Percentiles rank a stretch among this genome's conserved stretches.
Conservation (phyloP, 208 protist species). For the Trypanosomatidae sp. region DNA sequence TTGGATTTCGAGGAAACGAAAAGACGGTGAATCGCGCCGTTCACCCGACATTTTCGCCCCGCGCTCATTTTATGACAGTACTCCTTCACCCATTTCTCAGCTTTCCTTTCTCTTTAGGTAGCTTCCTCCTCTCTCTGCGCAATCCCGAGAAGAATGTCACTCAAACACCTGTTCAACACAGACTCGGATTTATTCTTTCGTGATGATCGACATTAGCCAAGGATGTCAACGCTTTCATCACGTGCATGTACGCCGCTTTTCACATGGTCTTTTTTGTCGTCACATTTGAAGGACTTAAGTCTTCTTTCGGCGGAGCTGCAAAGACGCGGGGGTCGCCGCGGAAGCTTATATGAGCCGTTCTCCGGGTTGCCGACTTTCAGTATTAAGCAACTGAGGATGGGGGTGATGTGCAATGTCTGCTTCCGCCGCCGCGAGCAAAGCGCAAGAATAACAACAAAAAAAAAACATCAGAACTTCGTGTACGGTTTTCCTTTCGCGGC, state of each 20-base stretch:
- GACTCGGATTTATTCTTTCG: background rate
- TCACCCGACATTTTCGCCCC: background rate
- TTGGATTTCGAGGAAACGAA: background rate
- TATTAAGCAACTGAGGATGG: background rate
- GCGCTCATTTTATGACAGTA: no score
- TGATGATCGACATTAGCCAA: background rate
- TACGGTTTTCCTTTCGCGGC: background rate
- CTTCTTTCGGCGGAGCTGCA: background rate
- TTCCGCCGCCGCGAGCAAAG: background rate
- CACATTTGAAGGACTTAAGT: slow-evolving; percentile 1
- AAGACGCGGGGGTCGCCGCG: background rate
- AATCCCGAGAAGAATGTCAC: background rate
- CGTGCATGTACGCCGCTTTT: slow-evolving; percentile 10
- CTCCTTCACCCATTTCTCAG: background rate
- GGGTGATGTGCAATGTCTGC: background rate
- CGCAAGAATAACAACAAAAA: background rate
- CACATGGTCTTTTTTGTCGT: slow-evolving; percentile 12
- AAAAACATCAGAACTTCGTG: background rate
- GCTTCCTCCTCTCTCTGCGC: background rate
- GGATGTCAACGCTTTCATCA: slow-evolving; percentile 10
- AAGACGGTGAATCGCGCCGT: background rate
- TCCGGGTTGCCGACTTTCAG: background rate
- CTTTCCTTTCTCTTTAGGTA: background rate
- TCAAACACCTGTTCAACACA: background rate
- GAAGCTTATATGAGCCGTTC: background rate